Evolutionary conservation across 441 rosid genomes (phyloP).

Genomic region (Adansonia grandidieri): DNA sequence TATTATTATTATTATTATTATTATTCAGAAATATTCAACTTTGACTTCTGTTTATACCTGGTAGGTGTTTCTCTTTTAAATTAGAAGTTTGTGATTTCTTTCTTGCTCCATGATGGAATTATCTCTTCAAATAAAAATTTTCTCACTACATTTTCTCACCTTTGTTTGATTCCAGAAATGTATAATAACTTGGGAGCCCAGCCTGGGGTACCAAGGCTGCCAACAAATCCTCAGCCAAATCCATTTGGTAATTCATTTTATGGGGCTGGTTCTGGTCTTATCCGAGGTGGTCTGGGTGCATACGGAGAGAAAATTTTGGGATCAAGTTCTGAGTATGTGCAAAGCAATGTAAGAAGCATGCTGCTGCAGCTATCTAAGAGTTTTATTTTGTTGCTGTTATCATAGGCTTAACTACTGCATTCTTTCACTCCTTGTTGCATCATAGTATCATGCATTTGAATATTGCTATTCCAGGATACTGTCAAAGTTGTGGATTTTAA

Average conservation of each 20-base stretch:
- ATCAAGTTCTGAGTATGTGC: conserved; percentile 92
- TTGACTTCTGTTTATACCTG: neutral
- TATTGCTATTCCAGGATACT: neutral
- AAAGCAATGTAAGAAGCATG: conserved; percentile 77
- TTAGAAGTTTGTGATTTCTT: conserved; percentile 5
- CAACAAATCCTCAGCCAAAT: conserved; percentile 64
- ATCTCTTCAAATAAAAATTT: neutral
- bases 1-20: too few species aligned
- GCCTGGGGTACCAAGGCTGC: conserved; percentile 68
- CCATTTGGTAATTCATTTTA: conserved; percentile 88
- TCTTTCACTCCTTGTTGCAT: neutral
- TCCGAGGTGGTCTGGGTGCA: conserved; percentile 86
- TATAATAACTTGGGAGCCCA: conserved; percentile 69
- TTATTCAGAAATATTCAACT: neutral
- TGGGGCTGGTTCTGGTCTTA: conserved; percentile 94
- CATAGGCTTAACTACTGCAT: neutral
- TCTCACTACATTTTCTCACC: neutral
- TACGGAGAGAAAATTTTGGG: conserved; percentile 89
- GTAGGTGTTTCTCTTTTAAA: neutral
- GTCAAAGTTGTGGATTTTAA: conserved; percentile 2
- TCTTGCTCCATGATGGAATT: neutral
- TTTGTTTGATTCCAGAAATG: conserved; percentile 53
- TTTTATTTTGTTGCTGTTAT: neutral
- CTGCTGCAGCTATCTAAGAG: neutral
- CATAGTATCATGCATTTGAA: neutral